Conservation (phyloP, 352 stramenopile genomes). For the Phytophthora citrophthora region DNA sequence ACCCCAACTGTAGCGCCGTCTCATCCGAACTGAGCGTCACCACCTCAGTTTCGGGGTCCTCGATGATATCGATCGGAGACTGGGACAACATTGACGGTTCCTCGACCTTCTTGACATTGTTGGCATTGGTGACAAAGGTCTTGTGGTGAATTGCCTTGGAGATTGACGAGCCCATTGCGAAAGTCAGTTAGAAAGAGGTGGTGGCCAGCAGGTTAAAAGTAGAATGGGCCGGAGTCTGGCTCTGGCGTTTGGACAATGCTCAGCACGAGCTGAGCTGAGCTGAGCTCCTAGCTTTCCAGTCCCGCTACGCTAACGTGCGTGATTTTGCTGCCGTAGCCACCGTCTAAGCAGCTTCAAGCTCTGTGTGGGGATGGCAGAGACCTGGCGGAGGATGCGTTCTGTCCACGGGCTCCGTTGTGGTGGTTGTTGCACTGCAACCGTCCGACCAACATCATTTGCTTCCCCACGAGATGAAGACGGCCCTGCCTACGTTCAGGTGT, state of each 20-base stretch:
- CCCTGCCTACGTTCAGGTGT: slow-evolving; percentile 28
- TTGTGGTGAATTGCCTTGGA: slow-evolving; percentile 27
- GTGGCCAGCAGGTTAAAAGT: neutral
- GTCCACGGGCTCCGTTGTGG: slow-evolving; percentile 8
- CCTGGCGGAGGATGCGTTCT: slow-evolving; percentile 13
- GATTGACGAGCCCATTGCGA: slow-evolving; percentile 18
- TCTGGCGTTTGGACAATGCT: slow-evolving; percentile 1
- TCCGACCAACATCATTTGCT: slow-evolving; percentile 17
- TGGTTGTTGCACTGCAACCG: slow-evolving; percentile 8
- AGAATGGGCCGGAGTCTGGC: slow-evolving; percentile 10
- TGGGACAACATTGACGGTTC: slow-evolving; percentile 30
- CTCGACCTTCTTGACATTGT: slow-evolving; percentile 2
- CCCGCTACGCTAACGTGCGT: slow-evolving; percentile 2
- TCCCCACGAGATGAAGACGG: slow-evolving; percentile 17
- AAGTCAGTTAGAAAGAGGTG: neutral
- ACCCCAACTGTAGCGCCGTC: slow-evolving; percentile 30
- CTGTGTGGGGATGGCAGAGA: neutral
- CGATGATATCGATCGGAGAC: slow-evolving; percentile 63
- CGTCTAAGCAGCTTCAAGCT: slow-evolving; percentile 6
- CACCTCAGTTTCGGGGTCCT: slow-evolving; percentile 32
- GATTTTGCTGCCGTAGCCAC: slow-evolving; percentile 4
- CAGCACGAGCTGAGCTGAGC: neutral
- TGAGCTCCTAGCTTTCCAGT: neutral
- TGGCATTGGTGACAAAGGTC: neutral
- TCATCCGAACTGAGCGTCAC: slow-evolving; percentile 26